Conservation (phyloP, 2,329 filamentous ascomycete species). For the Aspergillus sp. region DNA sequence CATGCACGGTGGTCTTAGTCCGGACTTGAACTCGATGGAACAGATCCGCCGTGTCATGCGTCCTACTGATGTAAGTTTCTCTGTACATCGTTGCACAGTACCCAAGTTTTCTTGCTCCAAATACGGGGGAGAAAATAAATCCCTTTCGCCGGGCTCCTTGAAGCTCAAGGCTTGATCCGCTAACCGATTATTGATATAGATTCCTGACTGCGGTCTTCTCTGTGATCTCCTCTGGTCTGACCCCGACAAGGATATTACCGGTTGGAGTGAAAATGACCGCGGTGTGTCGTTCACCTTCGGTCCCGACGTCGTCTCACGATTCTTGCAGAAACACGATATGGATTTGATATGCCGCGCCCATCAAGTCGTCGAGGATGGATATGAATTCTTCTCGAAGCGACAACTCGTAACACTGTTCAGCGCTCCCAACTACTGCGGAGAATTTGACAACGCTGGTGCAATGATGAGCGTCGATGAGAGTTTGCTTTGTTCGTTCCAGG, state of each 20-base stretch:
- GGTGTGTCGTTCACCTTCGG: conserved; percentile 99
- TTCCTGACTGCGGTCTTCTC: conserved; percentile 93
- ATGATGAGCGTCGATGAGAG: conserved; percentile 99
- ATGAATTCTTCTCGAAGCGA: conserved; percentile 99
- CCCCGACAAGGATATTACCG: conserved; percentile 97
- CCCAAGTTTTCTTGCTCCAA: background rate
- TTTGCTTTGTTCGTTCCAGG: conserved; percentile 97
- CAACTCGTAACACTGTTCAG: conserved; percentile 97
- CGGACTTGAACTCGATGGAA: conserved; percentile 98
- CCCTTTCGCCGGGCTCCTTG: conserved; percentile 15
- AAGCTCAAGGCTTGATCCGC: conserved; percentile 30
- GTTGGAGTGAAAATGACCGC: conserved; percentile 98
- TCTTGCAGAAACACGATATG: conserved; percentile 99
- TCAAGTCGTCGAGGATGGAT: conserved; percentile 97
- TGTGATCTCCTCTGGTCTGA: conserved; percentile 98
- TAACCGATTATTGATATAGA: conserved; percentile 55
- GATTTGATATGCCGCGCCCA: conserved; percentile 98
- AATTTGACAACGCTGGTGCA: conserved; percentile 98
- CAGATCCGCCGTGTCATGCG: conserved; percentile 99
- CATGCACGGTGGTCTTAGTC: conserved; percentile 96
- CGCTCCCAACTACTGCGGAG: conserved; percentile 97
- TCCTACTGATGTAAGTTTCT: conserved; percentile 81
- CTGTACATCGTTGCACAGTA: conserved; percentile 7
- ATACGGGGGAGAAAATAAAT: conserved; percentile 5
- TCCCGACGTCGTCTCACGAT: conserved; percentile 91